Evolutionary conservation across 2,329 filamentous ascomycete species (phyloP), one percentile per base, ranked within the genome.

Genomic region (Acephala macrosclerotiorum): DNA sequence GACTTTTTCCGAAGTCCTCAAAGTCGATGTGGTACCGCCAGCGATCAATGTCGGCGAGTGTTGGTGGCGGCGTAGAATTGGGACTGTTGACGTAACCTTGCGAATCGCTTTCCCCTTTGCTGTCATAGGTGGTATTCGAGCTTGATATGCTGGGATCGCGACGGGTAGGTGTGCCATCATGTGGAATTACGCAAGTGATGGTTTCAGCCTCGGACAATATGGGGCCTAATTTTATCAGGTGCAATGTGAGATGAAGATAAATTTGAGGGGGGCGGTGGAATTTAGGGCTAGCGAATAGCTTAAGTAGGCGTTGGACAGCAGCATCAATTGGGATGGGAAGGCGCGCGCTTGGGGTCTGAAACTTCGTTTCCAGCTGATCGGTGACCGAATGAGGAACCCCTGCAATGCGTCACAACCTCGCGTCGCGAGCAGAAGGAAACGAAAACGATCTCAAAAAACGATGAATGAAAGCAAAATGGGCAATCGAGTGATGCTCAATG

Each of bases 1-100:
- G 82, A 77, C 88, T 40, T 11, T 59, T 45, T 1, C 63, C 61
- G 22, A 68, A 68, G 7, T 64, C 58, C 20, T 61, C 45, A 12
- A 71, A 62, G n/a, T 42, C 58, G 25, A 67, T 64, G 49, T 71
- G 67, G 33, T 70, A 66, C 16, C 61, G 51, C 59, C 61, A 60
- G 18, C 63, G 61, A 29, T 66, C 66, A 8, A 66, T 42, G 20
- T 66, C 63, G 2, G 55, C 49, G 6, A 62, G 47, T 40, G 61
- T 63, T 11, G 65, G 61, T n/a, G 61, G 65, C 22, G 65, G 65
- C 20, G 49, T 59, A 4, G 63, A 61, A n/a, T 65, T 65, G 7
- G 42, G 29, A 55, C 63, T 65, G 58, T 58, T 65, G 38, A 25
- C 47, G 29, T 60, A 64, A 22, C 61, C 36, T 45, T 40, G 56